Evolutionary conservation across 768 basidiomycete species (phyloP).

Genomic region (Trametes maxima): DNA sequence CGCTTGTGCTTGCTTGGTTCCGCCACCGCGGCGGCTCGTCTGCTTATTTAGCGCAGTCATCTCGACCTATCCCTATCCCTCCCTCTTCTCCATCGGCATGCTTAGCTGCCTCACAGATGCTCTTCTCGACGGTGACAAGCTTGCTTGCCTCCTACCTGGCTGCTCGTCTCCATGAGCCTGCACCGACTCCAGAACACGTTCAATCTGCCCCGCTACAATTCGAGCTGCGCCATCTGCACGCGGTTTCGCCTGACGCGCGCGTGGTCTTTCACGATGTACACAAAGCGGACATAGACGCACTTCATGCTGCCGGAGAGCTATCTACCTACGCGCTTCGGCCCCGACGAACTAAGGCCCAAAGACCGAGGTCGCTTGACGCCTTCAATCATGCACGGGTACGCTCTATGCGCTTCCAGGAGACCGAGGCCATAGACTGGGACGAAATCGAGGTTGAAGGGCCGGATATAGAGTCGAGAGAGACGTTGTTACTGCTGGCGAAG

Average conservation of each 20-base stretch:
- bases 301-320: constrained; percentile 18
- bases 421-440: constrained; percentile 61
- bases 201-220: constrained; percentile 45
- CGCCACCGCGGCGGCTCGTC: constrained; percentile 5
- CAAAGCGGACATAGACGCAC: constrained; percentile 2
- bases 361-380: constrained; percentile 49
- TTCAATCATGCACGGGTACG: constrained; percentile 42
- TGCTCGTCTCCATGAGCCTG: constrained; percentile 6
- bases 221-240: constrained; percentile 68
- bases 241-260: constrained; percentile 55
- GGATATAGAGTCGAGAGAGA: constrained; percentile 74
- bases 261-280: constrained; percentile 62
- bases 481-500: constrained; percentile 83
- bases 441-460: constrained; percentile 75
- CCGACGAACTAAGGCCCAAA: constrained; percentile 42
- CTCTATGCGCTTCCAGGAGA: constrained; percentile 37
- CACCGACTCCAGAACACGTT: background rate
- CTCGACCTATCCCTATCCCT: background rate
- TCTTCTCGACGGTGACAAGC: constrained; percentile 25
- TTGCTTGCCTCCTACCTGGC: constrained; percentile 17
- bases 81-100: constrained; percentile 9
- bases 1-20: constrained; percentile 2
- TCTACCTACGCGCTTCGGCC: constrained; percentile 46
- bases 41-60: background rate
- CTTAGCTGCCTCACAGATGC: constrained; percentile 19